Evolutionary conservation across 2,329 filamentous ascomycete species (phyloP), one percentile per base, ranked within the genome.

Genomic region (Monilinia vaccinii-corymbosi): DNA sequence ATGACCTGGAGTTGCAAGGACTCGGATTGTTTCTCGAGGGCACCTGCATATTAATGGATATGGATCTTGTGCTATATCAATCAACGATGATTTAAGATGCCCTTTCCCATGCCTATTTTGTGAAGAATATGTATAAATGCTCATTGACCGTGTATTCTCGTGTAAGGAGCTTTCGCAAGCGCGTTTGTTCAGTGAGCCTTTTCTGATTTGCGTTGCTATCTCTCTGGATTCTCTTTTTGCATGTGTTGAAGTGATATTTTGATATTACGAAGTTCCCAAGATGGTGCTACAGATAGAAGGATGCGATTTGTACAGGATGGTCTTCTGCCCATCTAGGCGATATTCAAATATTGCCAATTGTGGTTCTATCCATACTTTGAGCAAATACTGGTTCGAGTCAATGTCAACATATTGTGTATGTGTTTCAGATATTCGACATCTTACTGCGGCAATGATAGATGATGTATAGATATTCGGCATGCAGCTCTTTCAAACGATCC

Each of bases 11-110:
- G 73, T 71, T 76, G 77, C 75, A 81, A 84, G 79, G 81, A 83
- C 77, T 81, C 83, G 81, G 81, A 79, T 76, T 74, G 78, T 78
- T 79, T 76, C 75, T 81, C 82, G 80, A 82, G 78, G 79, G 83
- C 81, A 78, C 80, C 80, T 81, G 78, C 78, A 81, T 81, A 81
- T 67, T 60, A 56, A 63, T 64, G 56, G 62, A 63, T 58, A 60
- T 65, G 62, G 66, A 67, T 56, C 59, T 69, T 68, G 69, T 80
- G 76, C 76, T 81, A 80, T 78, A 80, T 79, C 77, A 83, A 81
- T 79, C 76, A 79, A 78, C 36, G 75, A 76, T 79, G 80, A 42
- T 55, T 55, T 21, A 42, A 14, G 2, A 55, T 44, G 14, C 38
- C 51, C 25, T 56, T 49, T 49, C 45, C 38, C n/a, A 34, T 55